phyloP scores from a whole-genome alignment of 1,284 basidiomycete genomes.

The Fomitopsis pinicola region DNA sequence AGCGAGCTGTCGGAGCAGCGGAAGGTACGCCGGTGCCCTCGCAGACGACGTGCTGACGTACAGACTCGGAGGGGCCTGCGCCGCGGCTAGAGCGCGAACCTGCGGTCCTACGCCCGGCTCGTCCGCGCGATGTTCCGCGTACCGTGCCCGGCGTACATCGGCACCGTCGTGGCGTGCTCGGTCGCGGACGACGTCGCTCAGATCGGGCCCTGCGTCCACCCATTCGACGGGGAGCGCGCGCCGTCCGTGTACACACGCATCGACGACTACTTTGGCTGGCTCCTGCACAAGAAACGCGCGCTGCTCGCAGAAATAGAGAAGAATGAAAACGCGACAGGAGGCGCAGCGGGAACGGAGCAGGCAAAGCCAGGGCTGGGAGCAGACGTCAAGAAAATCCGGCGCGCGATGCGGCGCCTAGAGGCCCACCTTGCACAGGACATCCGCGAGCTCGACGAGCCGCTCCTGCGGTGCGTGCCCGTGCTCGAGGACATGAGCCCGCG shows the following conservation, averaged over 20 bases:
- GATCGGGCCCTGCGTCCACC: background rate
- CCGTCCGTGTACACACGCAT: background rate
- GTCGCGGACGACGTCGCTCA: background rate
- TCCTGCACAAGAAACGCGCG: background rate
- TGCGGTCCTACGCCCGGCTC: background rate
- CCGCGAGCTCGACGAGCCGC: background rate
- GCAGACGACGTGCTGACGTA: background rate
- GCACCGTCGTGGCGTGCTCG: background rate
- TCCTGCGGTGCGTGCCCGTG: background rate
- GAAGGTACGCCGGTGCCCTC: background rate
- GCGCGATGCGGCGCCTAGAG: background rate
- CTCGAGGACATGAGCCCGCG: background rate
- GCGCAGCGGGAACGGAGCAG: background rate
- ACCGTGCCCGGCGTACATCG: background rate
- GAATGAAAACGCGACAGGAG: background rate
- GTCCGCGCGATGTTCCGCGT: background rate
- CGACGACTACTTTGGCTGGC: slow-evolving; percentile 1
- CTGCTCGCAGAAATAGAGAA: background rate
- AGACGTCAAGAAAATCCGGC: background rate
- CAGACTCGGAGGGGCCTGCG: background rate
- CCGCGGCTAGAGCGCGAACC: background rate
- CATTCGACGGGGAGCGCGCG: background rate
- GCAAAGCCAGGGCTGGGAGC: too few species aligned
- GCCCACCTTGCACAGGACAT: background rate
- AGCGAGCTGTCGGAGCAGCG: background rate